Evolutionary conservation across 2,329 filamentous ascomycete genomes (phyloP).

Genomic region (Mycosphaerelloides madeirae): DNA sequence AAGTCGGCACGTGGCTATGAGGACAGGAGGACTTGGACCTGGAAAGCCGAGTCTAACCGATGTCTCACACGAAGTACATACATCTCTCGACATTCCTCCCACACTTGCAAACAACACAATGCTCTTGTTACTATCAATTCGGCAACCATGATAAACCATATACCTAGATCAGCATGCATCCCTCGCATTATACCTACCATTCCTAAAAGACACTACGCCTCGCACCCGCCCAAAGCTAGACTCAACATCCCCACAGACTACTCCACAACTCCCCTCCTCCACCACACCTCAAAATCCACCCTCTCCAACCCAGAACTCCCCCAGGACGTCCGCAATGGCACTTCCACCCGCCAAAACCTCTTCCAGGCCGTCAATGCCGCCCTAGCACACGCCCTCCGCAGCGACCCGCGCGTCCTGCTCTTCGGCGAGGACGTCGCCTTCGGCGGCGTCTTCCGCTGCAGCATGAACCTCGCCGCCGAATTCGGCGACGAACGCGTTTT

Average conservation of each 20-base stretch:
- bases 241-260: conserved; percentile 90
- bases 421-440: conserved; percentile 98
- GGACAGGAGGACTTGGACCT: too few relatives aligned
- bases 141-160: too few relatives aligned
- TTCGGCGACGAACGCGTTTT: conserved; percentile 88
- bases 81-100: too few relatives aligned
- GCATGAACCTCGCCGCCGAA: conserved; percentile 77
- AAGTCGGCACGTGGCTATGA: too few relatives aligned
- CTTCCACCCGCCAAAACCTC: conserved; percentile 82
- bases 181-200: too few relatives aligned
- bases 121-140: too few relatives aligned
- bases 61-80: too few relatives aligned
- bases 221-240: conserved; percentile 48
- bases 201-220: conserved; percentile 41
- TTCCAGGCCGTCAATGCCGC: conserved; percentile 93
- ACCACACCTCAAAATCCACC: conserved; percentile 70
- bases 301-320: conserved; percentile 69
- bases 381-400: conserved; percentile 71
- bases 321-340: conserved; percentile 31
- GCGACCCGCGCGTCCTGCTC: conserved; percentile 79
- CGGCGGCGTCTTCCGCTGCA: conserved; percentile 87
- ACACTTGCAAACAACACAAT: too few relatives aligned
- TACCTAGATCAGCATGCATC: too few relatives aligned
- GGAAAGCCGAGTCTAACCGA: too few relatives aligned
- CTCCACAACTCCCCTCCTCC: conserved; percentile 70